Evolutionary conservation across 768 basidiomycete genomes (phyloP).

Genomic region (Tulasnella sp.): DNA sequence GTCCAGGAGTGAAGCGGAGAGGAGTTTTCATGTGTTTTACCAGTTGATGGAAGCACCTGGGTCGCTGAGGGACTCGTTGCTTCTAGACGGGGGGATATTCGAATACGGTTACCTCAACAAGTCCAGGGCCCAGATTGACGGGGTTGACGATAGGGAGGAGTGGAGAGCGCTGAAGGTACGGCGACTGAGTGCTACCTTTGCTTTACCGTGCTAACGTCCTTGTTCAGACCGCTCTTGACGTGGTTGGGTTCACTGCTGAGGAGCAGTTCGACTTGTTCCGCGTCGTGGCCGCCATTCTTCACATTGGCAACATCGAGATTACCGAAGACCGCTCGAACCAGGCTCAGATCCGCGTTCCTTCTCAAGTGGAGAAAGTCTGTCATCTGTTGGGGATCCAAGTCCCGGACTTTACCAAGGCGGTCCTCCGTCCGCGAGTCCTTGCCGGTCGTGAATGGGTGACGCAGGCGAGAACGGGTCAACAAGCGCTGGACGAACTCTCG

Average conservation of each 20-base stretch:
- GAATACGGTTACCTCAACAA: constrained; percentile 89
- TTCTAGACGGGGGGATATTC: constrained; percentile 64
- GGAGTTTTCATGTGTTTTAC: constrained; percentile 96
- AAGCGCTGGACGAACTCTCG: constrained; percentile 86
- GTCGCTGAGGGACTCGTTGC: constrained; percentile 59
- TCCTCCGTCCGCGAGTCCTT: constrained; percentile 80
- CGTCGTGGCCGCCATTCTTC: constrained; percentile 86
- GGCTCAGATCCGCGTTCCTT: constrained; percentile 38
- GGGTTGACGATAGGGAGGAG: constrained; percentile 84
- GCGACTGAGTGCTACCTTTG: background rate
- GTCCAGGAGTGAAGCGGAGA: constrained; percentile 75
- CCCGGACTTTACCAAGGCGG: constrained; percentile 78
- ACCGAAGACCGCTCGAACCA: constrained; percentile 74
- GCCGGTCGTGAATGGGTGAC: constrained; percentile 97
- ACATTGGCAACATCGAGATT: constrained; percentile 88
- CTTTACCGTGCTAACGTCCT: constrained; percentile 2
- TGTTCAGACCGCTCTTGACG: constrained; percentile 65
- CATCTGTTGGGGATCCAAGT: constrained; percentile 85
- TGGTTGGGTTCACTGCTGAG: constrained; percentile 74
- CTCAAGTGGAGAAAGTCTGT: constrained; percentile 66
- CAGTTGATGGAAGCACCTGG: constrained; percentile 78
- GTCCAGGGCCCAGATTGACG: constrained; percentile 86
- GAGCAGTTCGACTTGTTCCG: constrained; percentile 93
- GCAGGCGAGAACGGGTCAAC: constrained; percentile 82
- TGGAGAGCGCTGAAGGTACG: constrained; percentile 71